Evolutionary conservation across 2,329 filamentous ascomycete species (phyloP), one percentile per base, ranked within the genome.

Genomic region (Trematosphaeria pertusa): DNA sequence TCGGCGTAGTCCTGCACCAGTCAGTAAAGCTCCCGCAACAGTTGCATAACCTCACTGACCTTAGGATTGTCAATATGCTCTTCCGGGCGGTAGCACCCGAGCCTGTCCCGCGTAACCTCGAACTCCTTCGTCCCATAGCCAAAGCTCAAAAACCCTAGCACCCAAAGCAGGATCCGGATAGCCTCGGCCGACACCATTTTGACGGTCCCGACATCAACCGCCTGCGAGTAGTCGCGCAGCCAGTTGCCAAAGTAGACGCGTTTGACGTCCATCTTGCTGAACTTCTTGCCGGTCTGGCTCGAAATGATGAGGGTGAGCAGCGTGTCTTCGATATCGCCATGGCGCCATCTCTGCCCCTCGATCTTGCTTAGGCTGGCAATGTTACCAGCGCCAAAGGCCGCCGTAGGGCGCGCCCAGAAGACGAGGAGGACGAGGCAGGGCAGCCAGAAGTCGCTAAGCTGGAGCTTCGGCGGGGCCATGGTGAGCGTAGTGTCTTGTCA

Each of bases 211-310:
- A 96, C 89, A 71, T 97, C 92, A 62, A 96, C 89, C 51, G 91
- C 92, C 73, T 97, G 92, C 42, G 89, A 94, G 74, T 97, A 97
- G 74, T 97, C 92, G 45, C 85, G 84, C 24, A 96, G 83, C 92
- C 92, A 96, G 78, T 96, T 97, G 56, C 92, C 92, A 76, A 97
- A 97, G 78, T 97, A 97, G 54, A 95, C 89, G 51, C 91, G 85
- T 55, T 92, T 89, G 53, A 96, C 88, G 67, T 87, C 88, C 65
- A 96, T 83, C 77, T 94, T 94, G 78, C 83, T 85, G 75, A 96
- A 96, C 66, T 92, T 95, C 78, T 92, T 91, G 54, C 83, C 84
- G 28, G 81, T 79, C 31, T 81, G 79, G 50, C 81, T 79, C 33
- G 85, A 83, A 69, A 87, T 83, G 36, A 86, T 74, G 20, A 96